Evolutionary conservation across 441 rosid genomes (phyloP).

Genomic region (Melastoma candidum): DNA sequence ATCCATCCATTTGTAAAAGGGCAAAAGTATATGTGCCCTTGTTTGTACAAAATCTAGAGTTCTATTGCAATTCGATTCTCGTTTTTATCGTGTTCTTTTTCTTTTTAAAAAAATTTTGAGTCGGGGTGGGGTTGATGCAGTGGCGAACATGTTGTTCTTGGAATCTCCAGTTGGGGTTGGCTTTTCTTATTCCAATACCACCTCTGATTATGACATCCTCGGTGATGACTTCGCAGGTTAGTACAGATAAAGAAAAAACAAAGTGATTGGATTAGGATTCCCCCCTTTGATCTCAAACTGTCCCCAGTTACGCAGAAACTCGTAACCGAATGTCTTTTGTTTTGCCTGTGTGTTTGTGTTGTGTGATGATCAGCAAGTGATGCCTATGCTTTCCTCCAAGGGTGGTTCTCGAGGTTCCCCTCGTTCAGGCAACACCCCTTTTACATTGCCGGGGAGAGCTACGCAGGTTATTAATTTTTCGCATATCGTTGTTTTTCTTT

Average conservation of each 20-base stretch:
- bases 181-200: slow-evolving; percentile 76
- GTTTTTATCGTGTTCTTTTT: too few relatives aligned
- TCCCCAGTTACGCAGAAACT: slow-evolving; percentile 1
- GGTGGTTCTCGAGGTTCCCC: slow-evolving; percentile 81
- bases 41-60: too few relatives aligned
- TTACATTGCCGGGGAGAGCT: slow-evolving; percentile 96
- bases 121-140: slow-evolving; percentile 35
- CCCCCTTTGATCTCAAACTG: too few relatives aligned
- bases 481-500: background rate
- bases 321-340: background rate
- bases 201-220: slow-evolving; percentile 45
- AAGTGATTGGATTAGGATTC: too few relatives aligned
- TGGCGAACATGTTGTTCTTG: slow-evolving; percentile 78
- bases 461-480: slow-evolving; percentile 56
- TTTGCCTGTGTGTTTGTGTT: too few relatives aligned
- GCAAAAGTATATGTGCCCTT: too few relatives aligned
- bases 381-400: slow-evolving; percentile 63
- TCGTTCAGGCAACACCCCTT: slow-evolving; percentile 38
- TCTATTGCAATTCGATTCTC: too few relatives aligned
- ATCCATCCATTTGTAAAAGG: too few relatives aligned
- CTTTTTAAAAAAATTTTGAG: too few relatives aligned
- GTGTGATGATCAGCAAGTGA: slow-evolving; percentile 52
- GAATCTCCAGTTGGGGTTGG: slow-evolving; percentile 93
- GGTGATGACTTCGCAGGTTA: slow-evolving; percentile 81
- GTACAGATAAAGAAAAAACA: background rate